These are phyloP conservation scores for Wilhelminamyces savonicus DNA, from an alignment of 805 yeast genomes.

Conservation along the genomic window DNA sequence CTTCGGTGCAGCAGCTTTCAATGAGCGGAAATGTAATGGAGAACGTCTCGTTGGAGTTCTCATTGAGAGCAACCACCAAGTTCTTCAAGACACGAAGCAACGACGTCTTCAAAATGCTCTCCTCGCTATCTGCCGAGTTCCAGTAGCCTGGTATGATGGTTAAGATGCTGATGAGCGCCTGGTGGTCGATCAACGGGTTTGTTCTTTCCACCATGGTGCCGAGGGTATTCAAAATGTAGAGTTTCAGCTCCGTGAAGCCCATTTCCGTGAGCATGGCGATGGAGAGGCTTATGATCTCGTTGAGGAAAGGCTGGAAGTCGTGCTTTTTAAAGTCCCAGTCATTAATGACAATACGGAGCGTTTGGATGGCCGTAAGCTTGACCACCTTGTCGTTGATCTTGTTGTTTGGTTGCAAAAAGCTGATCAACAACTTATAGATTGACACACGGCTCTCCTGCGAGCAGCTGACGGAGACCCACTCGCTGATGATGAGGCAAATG, in stretches of 20 bases:
- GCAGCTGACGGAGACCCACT: conserved; percentile 72
- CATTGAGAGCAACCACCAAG: conserved; percentile 50
- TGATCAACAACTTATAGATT: conserved; percentile 53
- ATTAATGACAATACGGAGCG: conserved; percentile 63
- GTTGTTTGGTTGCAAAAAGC: conserved; percentile 41
- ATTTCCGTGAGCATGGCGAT: conserved; percentile 46
- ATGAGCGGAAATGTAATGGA: conserved; percentile 62
- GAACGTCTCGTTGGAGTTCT: conserved; percentile 42
- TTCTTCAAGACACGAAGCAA: conserved; percentile 50
- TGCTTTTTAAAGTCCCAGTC: conserved; percentile 81
- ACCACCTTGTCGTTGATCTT: conserved; percentile 72
- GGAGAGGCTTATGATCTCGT: conserved; percentile 43
- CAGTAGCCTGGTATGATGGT: conserved; percentile 64
- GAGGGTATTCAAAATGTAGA: conserved; percentile 64
- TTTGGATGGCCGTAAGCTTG: conserved; percentile 62
- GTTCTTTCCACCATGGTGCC: conserved; percentile 56
- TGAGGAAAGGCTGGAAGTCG: conserved; percentile 61
- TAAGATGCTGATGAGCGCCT: conserved; percentile 46
- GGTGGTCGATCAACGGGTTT: conserved; percentile 54
- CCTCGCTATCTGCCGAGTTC: conserved; percentile 52
- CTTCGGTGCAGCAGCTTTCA: conserved; percentile 51
- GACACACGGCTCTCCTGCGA: conserved; percentile 49
- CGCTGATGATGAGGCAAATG: conserved; percentile 66
- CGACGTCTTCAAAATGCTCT: conserved; percentile 33
- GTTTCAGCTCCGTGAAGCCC: conserved; percentile 65